A percentile compares a stretch with the other conserved stretches of the same genome.
Conservation (phyloP, 140 eudicot genomes). For the Oenanthe javanica region DNA sequence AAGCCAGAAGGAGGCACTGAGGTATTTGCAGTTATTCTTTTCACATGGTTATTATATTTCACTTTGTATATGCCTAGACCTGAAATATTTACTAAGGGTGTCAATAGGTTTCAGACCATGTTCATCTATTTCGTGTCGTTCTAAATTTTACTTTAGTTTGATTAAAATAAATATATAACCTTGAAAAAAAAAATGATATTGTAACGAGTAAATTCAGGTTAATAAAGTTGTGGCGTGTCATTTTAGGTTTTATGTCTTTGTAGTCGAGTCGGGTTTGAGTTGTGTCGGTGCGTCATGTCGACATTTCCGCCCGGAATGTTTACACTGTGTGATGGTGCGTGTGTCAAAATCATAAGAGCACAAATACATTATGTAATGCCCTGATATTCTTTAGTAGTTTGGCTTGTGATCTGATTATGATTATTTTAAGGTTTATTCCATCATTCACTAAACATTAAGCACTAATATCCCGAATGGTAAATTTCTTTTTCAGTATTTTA, state of each 20-base stretch:
- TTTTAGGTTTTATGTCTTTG: background rate
- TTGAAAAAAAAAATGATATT: background rate
- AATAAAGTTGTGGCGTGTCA: background rate
- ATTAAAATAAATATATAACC: background rate
- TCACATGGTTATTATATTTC: background rate
- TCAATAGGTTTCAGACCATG: background rate
- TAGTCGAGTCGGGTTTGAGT: background rate
- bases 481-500: background rate
- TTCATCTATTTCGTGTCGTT: background rate
- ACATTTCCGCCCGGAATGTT: background rate
- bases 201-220: background rate
- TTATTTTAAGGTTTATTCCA: background rate
- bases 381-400: background rate
- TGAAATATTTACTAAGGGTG: background rate
- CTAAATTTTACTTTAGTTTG: background rate
- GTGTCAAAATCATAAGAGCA: background rate
- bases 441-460: background rate
- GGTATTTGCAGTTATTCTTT: slow-evolving; percentile 35
- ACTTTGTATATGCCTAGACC: background rate
- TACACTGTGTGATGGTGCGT: background rate
- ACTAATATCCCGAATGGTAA: background rate
- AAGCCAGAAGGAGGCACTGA: slow-evolving; percentile 25
- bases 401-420: background rate
- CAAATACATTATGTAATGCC: background rate
- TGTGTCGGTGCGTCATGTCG: background rate